Evolutionary conservation across 768 basidiomycete genomes (phyloP), one percentile per base, ranked within the genome.

Genomic region (Psilocybe cyanescens): DNA sequence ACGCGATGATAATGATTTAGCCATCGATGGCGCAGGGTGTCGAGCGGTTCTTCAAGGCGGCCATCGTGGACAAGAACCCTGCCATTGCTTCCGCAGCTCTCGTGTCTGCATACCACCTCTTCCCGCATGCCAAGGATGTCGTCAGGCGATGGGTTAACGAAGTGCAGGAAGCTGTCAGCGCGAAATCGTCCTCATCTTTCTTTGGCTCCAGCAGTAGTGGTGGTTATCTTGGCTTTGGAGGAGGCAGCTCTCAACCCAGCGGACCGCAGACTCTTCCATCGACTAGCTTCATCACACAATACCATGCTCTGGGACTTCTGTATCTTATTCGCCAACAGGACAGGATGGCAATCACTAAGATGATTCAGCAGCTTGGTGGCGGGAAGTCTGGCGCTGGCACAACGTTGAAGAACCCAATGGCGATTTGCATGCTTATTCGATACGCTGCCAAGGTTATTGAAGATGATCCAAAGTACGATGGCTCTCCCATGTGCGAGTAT

Each of bases 121-220:
- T 90, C 83, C 95, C 95, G 51, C 80, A 87, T 62, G 93, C 97
- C 1, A 95, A 94, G 71, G 94, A 98, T 65, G 94, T 98, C 53
- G 97, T 99, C 63, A 96, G 94, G 71, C 90, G 97, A 68, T 99
- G 97, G 97, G 94, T 94, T n/a, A 99, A 98, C 75, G 97, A 99
- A 76, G 94, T 91, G 1, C 95, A 98, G 70, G 97, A 99, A 74
- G 94, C 97, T 0, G 91, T 97, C 66, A 95, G 87, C 71, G 88
- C 94, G 5, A 99, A 97, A 74, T 83, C 90, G 0, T 85, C 88
- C 0, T 77, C 86, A 1, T 84, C 87, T 4, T 87, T 92, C 74
- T 93, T 92, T 68, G 78, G 82, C 29, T 75, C 78, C 19, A 79
- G 78, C 47, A 71, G 84, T 8, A 82, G 83, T 12, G 80, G 85